phyloP scores from a whole-genome alignment of 495 filamentous ascomycete genomes.

The Aspergillus coremiiformis region DNA sequence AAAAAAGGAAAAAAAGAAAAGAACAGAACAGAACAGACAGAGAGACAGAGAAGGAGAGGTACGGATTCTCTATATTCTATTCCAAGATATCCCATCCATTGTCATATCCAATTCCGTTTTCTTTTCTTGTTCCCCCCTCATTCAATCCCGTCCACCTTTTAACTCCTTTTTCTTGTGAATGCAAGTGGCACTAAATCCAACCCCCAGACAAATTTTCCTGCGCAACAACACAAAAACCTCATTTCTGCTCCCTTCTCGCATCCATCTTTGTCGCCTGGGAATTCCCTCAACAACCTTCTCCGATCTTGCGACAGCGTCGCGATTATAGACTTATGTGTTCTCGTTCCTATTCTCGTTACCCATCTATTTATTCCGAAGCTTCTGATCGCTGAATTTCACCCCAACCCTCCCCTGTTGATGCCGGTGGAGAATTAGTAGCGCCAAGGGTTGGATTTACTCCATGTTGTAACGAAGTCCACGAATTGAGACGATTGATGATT shows the following conservation, averaged over 20 bases:
- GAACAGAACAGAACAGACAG: constrained; percentile 8
- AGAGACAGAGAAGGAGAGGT: constrained; percentile 3
- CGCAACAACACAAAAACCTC: neutral
- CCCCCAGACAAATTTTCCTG: neutral
- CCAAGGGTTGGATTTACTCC: constrained; percentile 12
- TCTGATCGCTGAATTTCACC: constrained; percentile 15
- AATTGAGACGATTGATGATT: constrained; percentile 22
- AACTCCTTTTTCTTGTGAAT: constrained; percentile 8
- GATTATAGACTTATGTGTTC: constrained; percentile 18
- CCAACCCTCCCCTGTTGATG: constrained; percentile 19
- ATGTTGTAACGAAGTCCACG: constrained; percentile 31
- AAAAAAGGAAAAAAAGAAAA: constrained; percentile 9
- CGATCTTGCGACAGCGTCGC: constrained; percentile 17
- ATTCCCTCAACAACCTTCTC: neutral
- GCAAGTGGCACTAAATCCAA: constrained; percentile 5
- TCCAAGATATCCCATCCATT: neutral
- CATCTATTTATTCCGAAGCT: constrained; percentile 8
- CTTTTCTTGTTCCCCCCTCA: constrained; percentile 4
- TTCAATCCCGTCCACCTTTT: constrained; percentile 1
- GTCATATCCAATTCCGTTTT: constrained; percentile 7
- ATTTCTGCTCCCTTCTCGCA: constrained; percentile 4
- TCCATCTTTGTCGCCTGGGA: neutral
- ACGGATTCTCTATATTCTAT: constrained; percentile 2
- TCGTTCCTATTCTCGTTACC: constrained; percentile 3
- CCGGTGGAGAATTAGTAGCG: constrained; percentile 10